phyloP scores from a whole-genome alignment of 768 basidiomycete genomes.

The Suillus spraguei region DNA sequence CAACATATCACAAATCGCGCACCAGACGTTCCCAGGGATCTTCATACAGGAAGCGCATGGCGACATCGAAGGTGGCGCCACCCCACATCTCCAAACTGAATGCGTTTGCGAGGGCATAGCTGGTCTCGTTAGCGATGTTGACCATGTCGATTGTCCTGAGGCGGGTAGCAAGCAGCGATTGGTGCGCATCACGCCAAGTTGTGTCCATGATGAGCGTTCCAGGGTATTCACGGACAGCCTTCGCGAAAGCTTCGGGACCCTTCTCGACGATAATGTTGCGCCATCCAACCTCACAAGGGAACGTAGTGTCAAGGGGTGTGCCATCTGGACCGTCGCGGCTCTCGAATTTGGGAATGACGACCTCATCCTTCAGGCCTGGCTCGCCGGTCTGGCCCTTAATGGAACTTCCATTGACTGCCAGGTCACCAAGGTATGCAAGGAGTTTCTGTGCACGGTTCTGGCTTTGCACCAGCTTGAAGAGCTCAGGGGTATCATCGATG shows the following conservation, averaged over 20 bases:
- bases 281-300: conserved; percentile 91
- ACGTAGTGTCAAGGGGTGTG: conserved; percentile 72
- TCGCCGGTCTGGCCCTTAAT: conserved; percentile 97
- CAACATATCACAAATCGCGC: conserved; percentile 26
- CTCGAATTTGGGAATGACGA: conserved; percentile 78
- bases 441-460: conserved; percentile 99
- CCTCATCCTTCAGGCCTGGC: conserved; percentile 90
- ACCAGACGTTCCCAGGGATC: conserved; percentile 99
- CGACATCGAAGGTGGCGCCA: conserved; percentile 97
- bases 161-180: conserved; percentile 95
- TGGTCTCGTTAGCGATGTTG: conserved; percentile 98
- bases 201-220: conserved; percentile 98
- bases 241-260: conserved; percentile 97
- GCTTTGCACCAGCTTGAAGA: conserved; percentile 97
- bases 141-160: conserved; percentile 96
- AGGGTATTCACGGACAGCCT: conserved; percentile 95
- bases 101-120: conserved; percentile 91
- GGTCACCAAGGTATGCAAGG: conserved; percentile 94
- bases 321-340: conserved; percentile 79
- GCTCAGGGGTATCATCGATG: conserved; percentile 99
- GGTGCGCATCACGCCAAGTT: conserved; percentile 99
- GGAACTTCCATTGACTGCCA: conserved; percentile 96
- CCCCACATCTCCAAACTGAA: conserved; percentile 99
- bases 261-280: conserved; percentile 98
- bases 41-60: conserved; percentile 99